Evolutionary conservation across 345 rosid species (phyloP).

Genomic region (Arabidopsis arenosa): DNA sequence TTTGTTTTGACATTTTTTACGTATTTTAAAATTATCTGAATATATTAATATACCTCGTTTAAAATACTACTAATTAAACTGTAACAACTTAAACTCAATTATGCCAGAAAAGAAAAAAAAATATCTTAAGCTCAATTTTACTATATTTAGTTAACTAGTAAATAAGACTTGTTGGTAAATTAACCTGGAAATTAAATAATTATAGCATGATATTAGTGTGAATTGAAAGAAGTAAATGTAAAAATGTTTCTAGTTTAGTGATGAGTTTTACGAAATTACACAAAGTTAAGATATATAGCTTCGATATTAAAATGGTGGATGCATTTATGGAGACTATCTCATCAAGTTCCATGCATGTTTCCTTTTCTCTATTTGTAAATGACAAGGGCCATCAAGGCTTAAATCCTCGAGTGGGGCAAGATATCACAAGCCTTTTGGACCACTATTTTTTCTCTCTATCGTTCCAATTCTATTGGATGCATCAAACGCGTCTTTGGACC

Average conservation of each 20-base stretch:
- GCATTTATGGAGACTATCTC: slow-evolving; percentile 15
- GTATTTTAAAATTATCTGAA: background rate
- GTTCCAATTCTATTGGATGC: slow-evolving; percentile 39
- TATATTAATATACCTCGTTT: background rate
- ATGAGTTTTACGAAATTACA: background rate
- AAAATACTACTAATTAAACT: background rate
- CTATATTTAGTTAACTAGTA: background rate
- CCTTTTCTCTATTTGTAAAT: slow-evolving; percentile 28
- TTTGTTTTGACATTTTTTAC: background rate
- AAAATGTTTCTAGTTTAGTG: background rate
- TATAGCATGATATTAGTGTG: background rate
- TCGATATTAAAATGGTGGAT: slow-evolving; percentile 15
- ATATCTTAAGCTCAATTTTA: background rate
- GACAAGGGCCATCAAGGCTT: slow-evolving; percentile 36
- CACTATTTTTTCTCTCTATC: slow-evolving; percentile 16
- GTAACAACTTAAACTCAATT: background rate
- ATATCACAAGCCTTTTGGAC: slow-evolving; percentile 39
- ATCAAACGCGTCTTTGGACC: slow-evolving; percentile 41
- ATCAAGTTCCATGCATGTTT: slow-evolving; percentile 37
- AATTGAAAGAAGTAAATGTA: background rate
- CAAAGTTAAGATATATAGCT: background rate
- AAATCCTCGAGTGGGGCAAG: slow-evolving; percentile 32
- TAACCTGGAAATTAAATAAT: background rate
- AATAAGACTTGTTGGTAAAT: background rate
- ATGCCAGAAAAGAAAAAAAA: background rate